Percentiles rank a stretch among this genome's conserved stretches.
Conservation (phyloP, 495 filamentous ascomycete species). For the Neurospora cerealis region DNA sequence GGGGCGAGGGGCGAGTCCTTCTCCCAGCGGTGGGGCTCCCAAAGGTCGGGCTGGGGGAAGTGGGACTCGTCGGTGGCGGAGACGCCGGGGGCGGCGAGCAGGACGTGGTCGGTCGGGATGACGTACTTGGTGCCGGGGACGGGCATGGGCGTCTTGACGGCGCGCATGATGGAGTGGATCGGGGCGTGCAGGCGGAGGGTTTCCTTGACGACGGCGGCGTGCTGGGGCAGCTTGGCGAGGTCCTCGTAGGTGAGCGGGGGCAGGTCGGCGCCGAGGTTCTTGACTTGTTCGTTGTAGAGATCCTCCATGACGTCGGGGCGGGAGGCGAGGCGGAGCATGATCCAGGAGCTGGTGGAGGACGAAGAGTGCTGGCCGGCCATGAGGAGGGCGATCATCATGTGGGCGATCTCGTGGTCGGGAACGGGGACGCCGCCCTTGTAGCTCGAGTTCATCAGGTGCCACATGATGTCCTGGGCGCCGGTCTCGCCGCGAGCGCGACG, state of each 20-base stretch:
- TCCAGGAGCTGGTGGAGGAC: slow-evolving; percentile 71
- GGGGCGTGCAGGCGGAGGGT: slow-evolving; percentile 71
- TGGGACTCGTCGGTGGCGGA: slow-evolving; percentile 56
- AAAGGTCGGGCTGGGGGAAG: slow-evolving; percentile 71
- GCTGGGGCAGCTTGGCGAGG: slow-evolving; percentile 58
- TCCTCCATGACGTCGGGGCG: slow-evolving; percentile 63
- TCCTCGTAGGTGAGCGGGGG: slow-evolving; percentile 56
- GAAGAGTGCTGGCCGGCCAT: slow-evolving; percentile 89
- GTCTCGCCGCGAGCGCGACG: slow-evolving; percentile 43
- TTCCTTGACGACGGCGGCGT: slow-evolving; percentile 65
- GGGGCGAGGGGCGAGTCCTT: slow-evolving; percentile 33
- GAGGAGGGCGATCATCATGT: slow-evolving; percentile 85
- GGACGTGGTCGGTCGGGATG: slow-evolving; percentile 62
- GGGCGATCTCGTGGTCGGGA: slow-evolving; percentile 72
- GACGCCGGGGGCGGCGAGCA: slow-evolving; percentile 76
- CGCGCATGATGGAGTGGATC: slow-evolving; percentile 78
- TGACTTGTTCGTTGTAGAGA: slow-evolving; percentile 64
- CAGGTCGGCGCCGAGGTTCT: slow-evolving; percentile 50
- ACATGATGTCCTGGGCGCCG: slow-evolving; percentile 64
- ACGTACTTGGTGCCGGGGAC: slow-evolving; percentile 70
- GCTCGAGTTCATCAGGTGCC: slow-evolving; percentile 66
- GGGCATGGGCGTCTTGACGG: slow-evolving; percentile 69
- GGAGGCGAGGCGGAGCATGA: slow-evolving; percentile 67
- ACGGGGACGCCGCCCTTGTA: slow-evolving; percentile 66
- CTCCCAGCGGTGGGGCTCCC: slow-evolving; percentile 90